Evolutionary conservation across 164 flowering plant species (phyloP), one percentile per base, ranked within the genome.

Genomic region (Vitis riparia): DNA sequence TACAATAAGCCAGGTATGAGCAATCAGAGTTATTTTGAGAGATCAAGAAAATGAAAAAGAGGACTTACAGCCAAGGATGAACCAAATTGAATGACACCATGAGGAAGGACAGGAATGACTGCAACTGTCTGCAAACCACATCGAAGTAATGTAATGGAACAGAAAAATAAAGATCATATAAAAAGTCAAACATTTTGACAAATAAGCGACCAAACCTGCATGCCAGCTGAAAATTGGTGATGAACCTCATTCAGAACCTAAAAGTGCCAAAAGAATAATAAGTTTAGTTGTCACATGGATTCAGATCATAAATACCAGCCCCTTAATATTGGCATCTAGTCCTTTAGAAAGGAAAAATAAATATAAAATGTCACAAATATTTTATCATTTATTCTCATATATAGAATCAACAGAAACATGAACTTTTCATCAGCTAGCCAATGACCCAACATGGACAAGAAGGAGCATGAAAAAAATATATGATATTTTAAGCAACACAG

Each of bases 31-130:
- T 37, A 3, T 3, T 15, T 61, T 44, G 50, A 7, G 44, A 59
- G 16, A 50, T 55, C n/a, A 16, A 53, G 16, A 37, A 51, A 51
- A 37, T 32, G 16, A 68, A 47, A 73, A 47, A 14, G 44, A 49
- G 23, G 48, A 79, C 89, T 87, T 80, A 93, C 98, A 50, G 71
- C 5, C 27, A 76, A 70, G 51, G 76, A 80, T 59, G 97, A 91
- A 75, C 94, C 98, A 71, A 91, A 82, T 74, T 91, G 98, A 75
- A 93, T 80, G 63, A 91, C 97, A 48, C 98, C 98, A 82, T 90
- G 91, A 51, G 95, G 92, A 75, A 78, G 79, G 73, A 93, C 85
- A 50, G 98, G 95, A 77, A 93, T 80, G 50, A 89, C 92, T 1
- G 89, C 91, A 83, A 93, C 69, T 6, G 98, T 93, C 98, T 93